These are phyloP conservation scores for Cercophora sp. DNA, from an alignment of 495 filamentous ascomycete genomes.

Conservation along the genomic window DNA sequence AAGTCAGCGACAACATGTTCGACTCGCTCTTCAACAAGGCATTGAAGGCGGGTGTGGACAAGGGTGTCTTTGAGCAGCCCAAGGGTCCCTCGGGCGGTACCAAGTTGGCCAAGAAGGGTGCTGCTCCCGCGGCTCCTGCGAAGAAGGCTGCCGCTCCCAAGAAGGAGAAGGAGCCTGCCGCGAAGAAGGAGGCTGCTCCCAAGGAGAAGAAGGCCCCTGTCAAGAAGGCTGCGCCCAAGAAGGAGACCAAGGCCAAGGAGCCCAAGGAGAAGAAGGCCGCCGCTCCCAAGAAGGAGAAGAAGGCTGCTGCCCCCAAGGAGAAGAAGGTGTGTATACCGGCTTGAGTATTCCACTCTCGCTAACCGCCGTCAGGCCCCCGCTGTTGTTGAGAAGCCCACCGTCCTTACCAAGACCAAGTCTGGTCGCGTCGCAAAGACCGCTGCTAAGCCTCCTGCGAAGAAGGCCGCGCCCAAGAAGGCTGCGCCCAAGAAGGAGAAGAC, in stretches of 20 bases:
- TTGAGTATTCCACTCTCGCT: too few relatives aligned
- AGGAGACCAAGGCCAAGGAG: conserved; percentile 39
- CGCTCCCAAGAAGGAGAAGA: conserved; percentile 49
- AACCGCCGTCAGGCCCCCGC: too few relatives aligned
- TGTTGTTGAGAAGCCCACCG: conserved; percentile 64
- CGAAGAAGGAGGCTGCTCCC: conserved; percentile 45
- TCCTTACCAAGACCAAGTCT: conserved; percentile 83
- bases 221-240: conserved; percentile 53
- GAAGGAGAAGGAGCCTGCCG: conserved; percentile 48
- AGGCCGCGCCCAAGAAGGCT: conserved; percentile 64
- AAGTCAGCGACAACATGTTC: conserved; percentile 67
- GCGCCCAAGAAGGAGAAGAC: conserved; percentile 63
- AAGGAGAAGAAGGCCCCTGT: conserved; percentile 49
- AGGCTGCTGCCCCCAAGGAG: conserved; percentile 26
- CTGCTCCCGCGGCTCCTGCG: conserved; percentile 39
- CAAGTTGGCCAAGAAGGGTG: conserved; percentile 88
- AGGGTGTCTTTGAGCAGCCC: conserved; percentile 83
- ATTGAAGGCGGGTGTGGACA: conserved; percentile 82
- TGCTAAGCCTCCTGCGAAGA: conserved; percentile 55
- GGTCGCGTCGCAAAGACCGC: conserved; percentile 77
- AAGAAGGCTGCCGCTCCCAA: conserved; percentile 47
- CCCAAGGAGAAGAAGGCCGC: conserved; percentile 49
- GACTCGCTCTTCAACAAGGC: conserved; percentile 92
- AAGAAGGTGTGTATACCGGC: conserved; percentile 48
- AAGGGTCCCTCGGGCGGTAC: conserved; percentile 94